Evolutionary conservation across 352 stramenopile genomes (phyloP).

Genomic region (Phytophthora quininea): DNA sequence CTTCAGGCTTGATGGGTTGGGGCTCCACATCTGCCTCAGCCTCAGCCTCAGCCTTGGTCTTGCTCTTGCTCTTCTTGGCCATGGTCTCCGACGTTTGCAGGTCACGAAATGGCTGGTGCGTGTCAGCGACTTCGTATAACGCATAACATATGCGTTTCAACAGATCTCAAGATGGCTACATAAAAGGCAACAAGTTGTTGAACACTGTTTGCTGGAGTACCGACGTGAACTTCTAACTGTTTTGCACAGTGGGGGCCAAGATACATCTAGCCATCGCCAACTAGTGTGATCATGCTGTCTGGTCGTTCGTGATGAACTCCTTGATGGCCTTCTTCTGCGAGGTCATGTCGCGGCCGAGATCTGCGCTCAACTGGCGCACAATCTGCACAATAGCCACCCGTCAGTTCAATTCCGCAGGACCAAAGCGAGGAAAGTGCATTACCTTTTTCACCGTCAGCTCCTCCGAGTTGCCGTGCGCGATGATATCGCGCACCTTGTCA

Average conservation of each 20-base stretch:
- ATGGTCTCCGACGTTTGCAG: conserved; percentile 19
- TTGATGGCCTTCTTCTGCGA: conserved; percentile 84
- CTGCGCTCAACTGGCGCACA: conserved; percentile 68
- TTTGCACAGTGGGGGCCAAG: neutral
- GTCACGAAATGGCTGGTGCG: conserved; percentile 54
- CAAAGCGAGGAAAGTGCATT: conserved; percentile 5
- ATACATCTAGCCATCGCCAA: no score
- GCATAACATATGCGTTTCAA: conserved; percentile 8
- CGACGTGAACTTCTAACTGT: neutral
- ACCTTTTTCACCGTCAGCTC: conserved; percentile 89
- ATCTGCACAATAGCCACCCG: conserved; percentile 47
- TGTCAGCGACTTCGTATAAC: neutral
- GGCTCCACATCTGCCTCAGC: conserved; percentile 7
- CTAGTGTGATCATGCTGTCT: conserved; percentile 12
- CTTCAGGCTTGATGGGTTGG: conserved; percentile 17
- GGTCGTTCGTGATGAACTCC: conserved; percentile 67
- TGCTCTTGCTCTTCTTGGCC: conserved; percentile 49
- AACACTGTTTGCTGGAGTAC: neutral
- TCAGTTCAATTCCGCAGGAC: neutral
- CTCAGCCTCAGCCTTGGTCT: conserved; percentile 9
- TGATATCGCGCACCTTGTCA: conserved; percentile 80
- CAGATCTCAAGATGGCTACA: conserved; percentile 18
- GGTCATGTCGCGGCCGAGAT: conserved; percentile 70
- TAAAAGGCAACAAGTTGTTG: conserved; percentile 1
- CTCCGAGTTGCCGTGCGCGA: conserved; percentile 73